phyloP scores from a whole-genome alignment of 2,329 filamentous ascomycete genomes.

The Pseudopyricularia javanii region DNA sequence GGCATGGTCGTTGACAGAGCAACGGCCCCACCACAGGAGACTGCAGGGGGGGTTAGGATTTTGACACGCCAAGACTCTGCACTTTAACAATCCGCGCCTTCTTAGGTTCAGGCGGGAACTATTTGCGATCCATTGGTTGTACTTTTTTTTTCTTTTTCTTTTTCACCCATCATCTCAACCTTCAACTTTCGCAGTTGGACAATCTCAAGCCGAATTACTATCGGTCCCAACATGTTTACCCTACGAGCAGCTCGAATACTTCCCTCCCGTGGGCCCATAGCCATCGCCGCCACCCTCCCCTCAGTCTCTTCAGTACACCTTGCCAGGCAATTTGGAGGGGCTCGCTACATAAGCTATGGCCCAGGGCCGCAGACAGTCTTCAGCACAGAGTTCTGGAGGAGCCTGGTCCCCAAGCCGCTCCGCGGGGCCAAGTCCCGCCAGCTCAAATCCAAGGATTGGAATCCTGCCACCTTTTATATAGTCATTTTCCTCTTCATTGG shows the following conservation, averaged over 20 bases:
- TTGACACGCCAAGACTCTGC: not conserved
- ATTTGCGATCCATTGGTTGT: no score
- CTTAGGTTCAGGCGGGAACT: no score
- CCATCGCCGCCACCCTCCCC: not conserved
- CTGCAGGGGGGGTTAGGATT: not conserved
- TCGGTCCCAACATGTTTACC: not conserved
- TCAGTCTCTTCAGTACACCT: not conserved
- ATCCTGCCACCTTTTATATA: conserved; percentile 73
- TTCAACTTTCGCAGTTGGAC: not conserved
- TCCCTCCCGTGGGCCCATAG: not conserved
- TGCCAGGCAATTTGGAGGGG: not conserved
- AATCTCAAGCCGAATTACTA: not conserved
- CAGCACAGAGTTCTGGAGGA: conserved; percentile 45
- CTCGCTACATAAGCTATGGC: not conserved
- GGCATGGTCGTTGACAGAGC: not conserved
- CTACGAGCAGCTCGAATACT: not conserved
- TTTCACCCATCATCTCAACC: not conserved
- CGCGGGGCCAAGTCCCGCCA: conserved; percentile 28
- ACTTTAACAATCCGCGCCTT: not conserved
- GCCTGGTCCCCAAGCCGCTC: conserved; percentile 56
- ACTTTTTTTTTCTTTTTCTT: not conserved
- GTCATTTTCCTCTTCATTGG: conserved; percentile 78
- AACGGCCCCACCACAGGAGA: not conserved
- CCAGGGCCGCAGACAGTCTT: not conserved
- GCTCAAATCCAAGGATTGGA: conserved; percentile 53